Evolutionary conservation across 83 land plant species (phyloP).

Genomic region (Larix sibirica): DNA sequence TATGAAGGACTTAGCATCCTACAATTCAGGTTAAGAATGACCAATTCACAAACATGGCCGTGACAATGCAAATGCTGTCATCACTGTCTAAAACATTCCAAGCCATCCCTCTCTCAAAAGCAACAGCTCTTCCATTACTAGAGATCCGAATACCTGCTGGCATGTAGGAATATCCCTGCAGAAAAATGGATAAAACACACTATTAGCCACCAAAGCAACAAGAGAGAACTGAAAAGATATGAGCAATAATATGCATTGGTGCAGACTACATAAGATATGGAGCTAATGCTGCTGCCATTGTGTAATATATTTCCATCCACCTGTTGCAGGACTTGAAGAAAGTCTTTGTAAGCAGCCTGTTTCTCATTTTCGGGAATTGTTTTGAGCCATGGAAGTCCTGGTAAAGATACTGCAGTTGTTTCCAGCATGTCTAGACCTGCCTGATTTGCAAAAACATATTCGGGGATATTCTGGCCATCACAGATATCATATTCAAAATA

Average conservation of each 20-base stretch:
- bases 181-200: not conserved
- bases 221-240: not conserved
- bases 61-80: conserved; percentile 25
- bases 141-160: conserved; percentile 38
- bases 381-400: conserved; percentile 40
- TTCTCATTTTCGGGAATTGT: conserved; percentile 37
- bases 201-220: conserved; percentile 2
- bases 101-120: conserved; percentile 37
- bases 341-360: conserved; percentile 26
- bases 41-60: conserved; percentile 37
- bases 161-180: conserved; percentile 36
- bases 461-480: conserved; percentile 31
- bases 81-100: conserved; percentile 39
- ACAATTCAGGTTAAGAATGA: conserved; percentile 22
- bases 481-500: not conserved
- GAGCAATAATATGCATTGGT: not conserved
- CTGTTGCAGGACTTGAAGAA: conserved; percentile 45
- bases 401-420: conserved; percentile 36
- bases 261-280: not conserved
- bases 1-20: not conserved
- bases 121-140: conserved; percentile 32
- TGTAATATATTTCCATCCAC: conserved; percentile 9
- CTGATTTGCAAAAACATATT: conserved; percentile 46
- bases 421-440: conserved; percentile 51
- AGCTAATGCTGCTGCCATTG: not conserved